phyloP scores from a whole-genome alignment of 176 grass and related monocot genomes.

The Olyra latifolia region DNA sequence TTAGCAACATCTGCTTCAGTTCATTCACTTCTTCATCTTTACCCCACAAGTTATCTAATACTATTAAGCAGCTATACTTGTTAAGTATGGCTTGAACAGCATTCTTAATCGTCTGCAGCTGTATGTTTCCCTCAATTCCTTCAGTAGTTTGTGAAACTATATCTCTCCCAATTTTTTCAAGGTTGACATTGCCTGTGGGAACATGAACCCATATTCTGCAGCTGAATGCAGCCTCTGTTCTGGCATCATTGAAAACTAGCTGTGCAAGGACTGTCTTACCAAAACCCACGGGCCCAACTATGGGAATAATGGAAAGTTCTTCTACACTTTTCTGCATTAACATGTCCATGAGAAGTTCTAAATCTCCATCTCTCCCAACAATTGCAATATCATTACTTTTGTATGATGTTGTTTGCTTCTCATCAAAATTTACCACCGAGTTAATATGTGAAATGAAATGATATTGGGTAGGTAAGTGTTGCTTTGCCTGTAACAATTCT shows the following conservation, averaged over 20 bases:
- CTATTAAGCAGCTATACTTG: conserved; percentile 39
- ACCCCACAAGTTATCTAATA: conserved; percentile 45
- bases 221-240: conserved; percentile 28
- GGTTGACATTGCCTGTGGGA: conserved; percentile 47
- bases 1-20: conserved; percentile 40
- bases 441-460: conserved; percentile 43
- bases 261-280: conserved; percentile 57
- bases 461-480: conserved; percentile 40
- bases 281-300: conserved; percentile 50
- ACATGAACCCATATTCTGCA: conserved; percentile 57
- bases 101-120: conserved; percentile 45
- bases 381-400: conserved; percentile 34
- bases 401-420: conserved; percentile 50
- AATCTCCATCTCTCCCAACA: conserved; percentile 34
- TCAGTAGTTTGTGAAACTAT: conserved; percentile 41
- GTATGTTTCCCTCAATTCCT: conserved; percentile 38
- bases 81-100: conserved; percentile 34
- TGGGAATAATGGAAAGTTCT: conserved; percentile 42
- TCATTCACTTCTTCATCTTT: conserved; percentile 50
- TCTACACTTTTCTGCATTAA: conserved; percentile 10
- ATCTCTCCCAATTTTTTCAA: conserved; percentile 46
- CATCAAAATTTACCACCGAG: conserved; percentile 24
- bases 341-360: conserved; percentile 22
- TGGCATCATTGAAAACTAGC: conserved; percentile 45
- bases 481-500: conserved; percentile 37